These are phyloP conservation scores for Mycena albidolilacea DNA, from an alignment of 768 basidiomycete species.

Conservation along the genomic window DNA sequence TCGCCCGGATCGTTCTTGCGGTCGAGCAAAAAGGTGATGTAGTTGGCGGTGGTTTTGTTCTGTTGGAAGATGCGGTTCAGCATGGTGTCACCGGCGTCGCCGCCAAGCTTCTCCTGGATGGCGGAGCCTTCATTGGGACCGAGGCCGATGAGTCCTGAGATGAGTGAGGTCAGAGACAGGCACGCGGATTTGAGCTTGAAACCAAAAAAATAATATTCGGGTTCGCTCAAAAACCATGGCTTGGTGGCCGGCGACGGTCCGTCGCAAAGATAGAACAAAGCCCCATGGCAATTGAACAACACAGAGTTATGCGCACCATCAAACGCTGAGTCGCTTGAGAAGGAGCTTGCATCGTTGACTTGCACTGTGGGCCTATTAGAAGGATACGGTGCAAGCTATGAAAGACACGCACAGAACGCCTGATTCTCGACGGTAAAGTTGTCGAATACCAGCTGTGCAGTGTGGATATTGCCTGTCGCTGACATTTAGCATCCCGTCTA, in stretches of 20 bases:
- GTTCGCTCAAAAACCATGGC: background rate
- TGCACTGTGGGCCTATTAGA: conserved; percentile 53
- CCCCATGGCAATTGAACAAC: background rate
- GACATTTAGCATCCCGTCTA: background rate
- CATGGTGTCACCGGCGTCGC: conserved; percentile 63
- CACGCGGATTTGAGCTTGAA: background rate
- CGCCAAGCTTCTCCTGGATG: conserved; percentile 54
- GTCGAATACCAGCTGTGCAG: conserved; percentile 59
- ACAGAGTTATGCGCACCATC: conserved; percentile 42
- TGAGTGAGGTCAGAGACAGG: conserved; percentile 37
- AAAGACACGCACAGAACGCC: conserved; percentile 59
- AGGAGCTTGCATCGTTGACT: conserved; percentile 46
- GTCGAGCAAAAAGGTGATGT: conserved; percentile 74
- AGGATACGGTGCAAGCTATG: conserved; percentile 27
- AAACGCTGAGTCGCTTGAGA: conserved; percentile 29
- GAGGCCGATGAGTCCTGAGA: conserved; percentile 65
- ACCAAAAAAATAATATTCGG: background rate
- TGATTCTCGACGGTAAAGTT: conserved; percentile 62
- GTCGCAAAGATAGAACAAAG: background rate
- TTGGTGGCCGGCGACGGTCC: background rate
- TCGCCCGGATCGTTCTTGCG: conserved; percentile 56
- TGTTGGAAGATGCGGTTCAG: conserved; percentile 77
- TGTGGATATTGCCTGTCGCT: conserved; percentile 59
- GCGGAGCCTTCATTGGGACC: conserved; percentile 74
- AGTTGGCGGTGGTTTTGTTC: conserved; percentile 71